A percentile compares a stretch with the other conserved stretches of the same genome.
phyloP scores from a whole-genome alignment of 176 grass and related monocot genomes.

The Musa beccarii region DNA sequence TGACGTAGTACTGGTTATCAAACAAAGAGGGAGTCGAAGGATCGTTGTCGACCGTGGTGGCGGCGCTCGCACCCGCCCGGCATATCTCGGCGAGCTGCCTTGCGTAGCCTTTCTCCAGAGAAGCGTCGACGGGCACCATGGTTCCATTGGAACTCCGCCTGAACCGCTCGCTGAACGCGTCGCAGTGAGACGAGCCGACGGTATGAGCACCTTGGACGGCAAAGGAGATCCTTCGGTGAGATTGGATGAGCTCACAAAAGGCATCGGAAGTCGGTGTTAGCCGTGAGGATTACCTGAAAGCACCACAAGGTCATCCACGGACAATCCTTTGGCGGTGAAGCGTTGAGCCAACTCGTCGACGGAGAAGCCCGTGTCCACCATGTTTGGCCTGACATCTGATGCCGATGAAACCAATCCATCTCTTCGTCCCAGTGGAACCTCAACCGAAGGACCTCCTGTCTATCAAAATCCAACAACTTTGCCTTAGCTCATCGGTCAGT shows the following conservation, averaged over 20 bases:
- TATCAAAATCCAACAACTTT: slow-evolving; percentile 4
- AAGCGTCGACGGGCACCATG: slow-evolving; percentile 45
- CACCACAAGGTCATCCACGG: slow-evolving; percentile 64
- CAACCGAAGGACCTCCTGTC: slow-evolving; percentile 71
- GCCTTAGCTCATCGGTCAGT: background rate
- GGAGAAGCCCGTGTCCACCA: slow-evolving; percentile 81
- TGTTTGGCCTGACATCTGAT: slow-evolving; percentile 75
- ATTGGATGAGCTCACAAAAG: background rate
- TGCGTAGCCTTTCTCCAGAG: slow-evolving; percentile 67
- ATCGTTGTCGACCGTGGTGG: slow-evolving; percentile 49
- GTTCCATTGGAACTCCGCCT: slow-evolving; percentile 49
- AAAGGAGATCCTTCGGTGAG: background rate
- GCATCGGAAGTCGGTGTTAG: background rate
- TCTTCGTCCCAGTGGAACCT: slow-evolving; percentile 45
- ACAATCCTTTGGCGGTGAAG: slow-evolving; percentile 70
- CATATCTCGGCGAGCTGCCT: slow-evolving; percentile 48
- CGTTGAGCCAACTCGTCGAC: slow-evolving; percentile 56
- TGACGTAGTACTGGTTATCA: slow-evolving; percentile 80
- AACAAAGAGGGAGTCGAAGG: slow-evolving; percentile 49
- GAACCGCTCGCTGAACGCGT: slow-evolving; percentile 81
- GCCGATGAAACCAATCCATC: slow-evolving; percentile 63
- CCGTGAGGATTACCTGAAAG: slow-evolving; percentile 43
- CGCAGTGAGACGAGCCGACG: slow-evolving; percentile 82
- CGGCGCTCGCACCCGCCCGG: slow-evolving; percentile 24
- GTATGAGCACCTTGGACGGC: slow-evolving; percentile 62